Percentiles rank a stretch among this genome's conserved stretches.
These are phyloP conservation scores for Backusella psychrophila DNA, from an alignment of 192 early-diverging fungal genomes.

Conservation along the genomic window DNA sequence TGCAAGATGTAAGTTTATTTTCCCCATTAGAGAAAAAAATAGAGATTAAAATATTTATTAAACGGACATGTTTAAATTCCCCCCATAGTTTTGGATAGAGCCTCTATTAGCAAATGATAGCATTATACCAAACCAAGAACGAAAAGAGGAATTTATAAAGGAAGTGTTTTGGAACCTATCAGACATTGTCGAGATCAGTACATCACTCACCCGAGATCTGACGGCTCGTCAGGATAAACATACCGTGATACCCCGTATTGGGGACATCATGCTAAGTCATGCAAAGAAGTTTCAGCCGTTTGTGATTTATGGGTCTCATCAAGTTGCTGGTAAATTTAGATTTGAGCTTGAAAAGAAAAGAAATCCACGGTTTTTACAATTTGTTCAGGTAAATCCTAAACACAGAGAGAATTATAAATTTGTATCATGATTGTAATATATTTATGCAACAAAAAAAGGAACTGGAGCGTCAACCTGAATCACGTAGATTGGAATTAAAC, in stretches of 20 bases:
- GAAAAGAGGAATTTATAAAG: slow-evolving; percentile 75
- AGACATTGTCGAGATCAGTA: slow-evolving; percentile 63
- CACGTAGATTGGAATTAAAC: slow-evolving; percentile 78
- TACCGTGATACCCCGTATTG: slow-evolving; percentile 73
- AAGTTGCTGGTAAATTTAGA: slow-evolving; percentile 76
- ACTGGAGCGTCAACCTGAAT: slow-evolving; percentile 72
- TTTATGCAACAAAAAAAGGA: slow-evolving; percentile 23
- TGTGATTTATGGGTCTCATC: slow-evolving; percentile 83
- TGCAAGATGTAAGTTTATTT: slow-evolving; percentile 57
- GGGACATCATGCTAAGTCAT: slow-evolving; percentile 78
- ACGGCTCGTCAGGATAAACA: slow-evolving; percentile 62
- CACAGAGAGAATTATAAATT: slow-evolving; percentile 5
- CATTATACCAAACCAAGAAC: slow-evolving; percentile 57
- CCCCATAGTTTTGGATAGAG: slow-evolving; percentile 55
- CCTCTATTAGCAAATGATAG: slow-evolving; percentile 56
- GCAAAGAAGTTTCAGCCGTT: slow-evolving; percentile 75
- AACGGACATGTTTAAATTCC: not conserved
- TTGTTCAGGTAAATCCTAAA: slow-evolving; percentile 50
- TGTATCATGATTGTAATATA: slow-evolving; percentile 43
- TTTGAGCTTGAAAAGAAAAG: slow-evolving; percentile 78
- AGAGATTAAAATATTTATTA: not conserved
- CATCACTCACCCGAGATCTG: slow-evolving; percentile 58
- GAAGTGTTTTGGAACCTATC: slow-evolving; percentile 78
- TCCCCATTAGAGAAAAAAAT: not conserved
- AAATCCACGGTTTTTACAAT: slow-evolving; percentile 68